Evolutionary conservation across 2,329 filamentous ascomycete genomes (phyloP).

Genomic region (Fonsecaea pugnacius): DNA sequence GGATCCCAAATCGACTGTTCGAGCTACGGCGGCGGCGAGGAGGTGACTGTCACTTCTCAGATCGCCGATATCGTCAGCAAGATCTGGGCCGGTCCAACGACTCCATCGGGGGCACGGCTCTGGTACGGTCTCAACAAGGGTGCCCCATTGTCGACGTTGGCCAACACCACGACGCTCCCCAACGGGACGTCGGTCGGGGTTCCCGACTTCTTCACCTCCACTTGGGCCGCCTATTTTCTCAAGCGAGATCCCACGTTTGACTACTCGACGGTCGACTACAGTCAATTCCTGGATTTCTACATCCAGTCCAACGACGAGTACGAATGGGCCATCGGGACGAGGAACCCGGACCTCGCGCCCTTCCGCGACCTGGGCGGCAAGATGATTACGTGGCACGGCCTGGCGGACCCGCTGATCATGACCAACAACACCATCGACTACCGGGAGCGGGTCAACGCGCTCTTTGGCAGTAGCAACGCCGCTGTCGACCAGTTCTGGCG

Average conservation of each 20-base stretch:
- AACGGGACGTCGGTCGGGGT: too few species aligned
- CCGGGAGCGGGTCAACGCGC: conserved; percentile 36
- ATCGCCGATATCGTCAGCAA: conserved; percentile 35
- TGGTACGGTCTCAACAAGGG: too few species aligned
- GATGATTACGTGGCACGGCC: conserved; percentile 52
- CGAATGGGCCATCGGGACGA: conserved; percentile 44
- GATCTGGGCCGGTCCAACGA: conserved; percentile 34
- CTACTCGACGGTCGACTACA: too few species aligned
- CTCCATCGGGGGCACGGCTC: too few species aligned
- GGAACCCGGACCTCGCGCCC: conserved; percentile 45
- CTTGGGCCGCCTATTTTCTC: too few species aligned
- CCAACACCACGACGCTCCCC: too few species aligned
- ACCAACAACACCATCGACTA: conserved; percentile 45
- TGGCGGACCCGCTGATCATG: conserved; percentile 46
- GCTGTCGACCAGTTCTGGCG: conserved; percentile 26
- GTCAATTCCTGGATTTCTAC: conserved; percentile 29
- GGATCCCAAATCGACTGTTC: conserved; percentile 11
- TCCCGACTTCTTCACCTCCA: conserved; percentile 27
- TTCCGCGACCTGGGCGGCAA: conserved; percentile 48
- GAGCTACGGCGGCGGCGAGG: conserved; percentile 9
- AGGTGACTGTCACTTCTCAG: too few species aligned
- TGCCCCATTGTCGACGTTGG: too few species aligned
- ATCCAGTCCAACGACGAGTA: conserved; percentile 36
- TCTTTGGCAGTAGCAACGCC: conserved; percentile 11
- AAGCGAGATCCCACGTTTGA: too few species aligned